These are phyloP conservation scores for Aspergillus indologenus DNA, from an alignment of 495 filamentous ascomycete species.

Conservation along the genomic window DNA sequence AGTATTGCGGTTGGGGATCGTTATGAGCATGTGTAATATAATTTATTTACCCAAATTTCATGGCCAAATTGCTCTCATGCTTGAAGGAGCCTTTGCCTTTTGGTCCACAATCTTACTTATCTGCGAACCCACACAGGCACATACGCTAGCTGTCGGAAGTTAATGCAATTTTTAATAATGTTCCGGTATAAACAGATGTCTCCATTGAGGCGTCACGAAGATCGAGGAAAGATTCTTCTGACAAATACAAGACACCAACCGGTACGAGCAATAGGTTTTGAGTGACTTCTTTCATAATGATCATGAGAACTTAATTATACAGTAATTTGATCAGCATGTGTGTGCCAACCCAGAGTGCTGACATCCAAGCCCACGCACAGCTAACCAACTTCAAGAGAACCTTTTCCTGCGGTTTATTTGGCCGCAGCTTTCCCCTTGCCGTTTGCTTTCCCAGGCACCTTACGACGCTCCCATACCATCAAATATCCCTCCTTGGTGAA, in stretches of 20 bases:
- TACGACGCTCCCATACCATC: constrained; percentile 94
- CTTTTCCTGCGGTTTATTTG: constrained; percentile 11
- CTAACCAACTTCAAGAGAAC: background rate
- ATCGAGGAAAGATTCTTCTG: no score
- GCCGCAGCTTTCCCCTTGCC: constrained; percentile 42
- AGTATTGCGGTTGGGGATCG: constrained; percentile 46
- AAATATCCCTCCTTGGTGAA: constrained; percentile 91
- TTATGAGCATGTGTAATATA: constrained; percentile 23
- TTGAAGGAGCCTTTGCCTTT: background rate
- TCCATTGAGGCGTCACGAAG: no score
- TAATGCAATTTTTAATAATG: no score
- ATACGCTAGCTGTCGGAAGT: no score
- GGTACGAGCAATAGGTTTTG: background rate
- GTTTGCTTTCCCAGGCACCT: constrained; percentile 39
- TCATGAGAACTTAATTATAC: constrained; percentile 18
- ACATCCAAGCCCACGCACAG: background rate
- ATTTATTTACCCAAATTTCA: background rate
- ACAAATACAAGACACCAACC: no score
- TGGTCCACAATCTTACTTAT: no score
- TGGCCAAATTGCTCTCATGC: background rate
- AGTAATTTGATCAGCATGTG: background rate
- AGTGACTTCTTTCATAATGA: constrained; percentile 7
- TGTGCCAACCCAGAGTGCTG: background rate
- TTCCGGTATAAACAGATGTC: no score
- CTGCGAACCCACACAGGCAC: no score